A percentile compares a stretch with the other conserved stretches of the same genome.
phyloP scores from a whole-genome alignment of 371 early-diverging fungal genomes.

The Rhizomucor miehei region DNA sequence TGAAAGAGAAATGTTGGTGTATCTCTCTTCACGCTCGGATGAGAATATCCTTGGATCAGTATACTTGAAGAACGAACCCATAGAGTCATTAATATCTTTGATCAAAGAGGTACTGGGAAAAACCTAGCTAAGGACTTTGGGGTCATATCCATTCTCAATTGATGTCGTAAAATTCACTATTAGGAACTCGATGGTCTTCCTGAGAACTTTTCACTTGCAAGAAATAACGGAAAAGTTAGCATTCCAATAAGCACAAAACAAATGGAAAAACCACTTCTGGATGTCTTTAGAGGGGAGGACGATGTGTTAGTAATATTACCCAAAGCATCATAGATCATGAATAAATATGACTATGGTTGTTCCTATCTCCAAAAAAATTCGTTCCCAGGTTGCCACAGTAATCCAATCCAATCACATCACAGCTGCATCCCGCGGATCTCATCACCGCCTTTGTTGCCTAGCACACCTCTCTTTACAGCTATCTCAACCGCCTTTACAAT shows the following conservation, averaged over 20 bases:
- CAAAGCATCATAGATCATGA: conserved; percentile 4
- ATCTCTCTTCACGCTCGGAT: conserved; percentile 35
- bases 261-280: conserved; percentile 47
- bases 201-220: conserved; percentile 42
- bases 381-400: too few species aligned
- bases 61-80: conserved; percentile 49
- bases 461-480: too few species aligned
- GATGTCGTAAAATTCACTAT: neutral
- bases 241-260: conserved; percentile 68
- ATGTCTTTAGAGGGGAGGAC: conserved; percentile 50
- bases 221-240: conserved; percentile 60
- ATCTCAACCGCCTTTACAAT: too few species aligned
- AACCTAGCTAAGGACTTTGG: neutral
- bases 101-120: conserved; percentile 42
- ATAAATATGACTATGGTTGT: neutral
- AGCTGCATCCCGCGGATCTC: too few species aligned
- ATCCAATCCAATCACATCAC: too few species aligned
- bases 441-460: too few species aligned
- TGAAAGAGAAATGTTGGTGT: conserved; percentile 53
- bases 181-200: conserved; percentile 66
- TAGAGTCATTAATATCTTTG: conserved; percentile 36
- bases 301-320: conserved; percentile 52
- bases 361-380: too few species aligned
- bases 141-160: neutral
- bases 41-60: conserved; percentile 52